phyloP scores from a whole-genome alignment of 352 stramenopile genomes.

The Bremia lactucae region DNA sequence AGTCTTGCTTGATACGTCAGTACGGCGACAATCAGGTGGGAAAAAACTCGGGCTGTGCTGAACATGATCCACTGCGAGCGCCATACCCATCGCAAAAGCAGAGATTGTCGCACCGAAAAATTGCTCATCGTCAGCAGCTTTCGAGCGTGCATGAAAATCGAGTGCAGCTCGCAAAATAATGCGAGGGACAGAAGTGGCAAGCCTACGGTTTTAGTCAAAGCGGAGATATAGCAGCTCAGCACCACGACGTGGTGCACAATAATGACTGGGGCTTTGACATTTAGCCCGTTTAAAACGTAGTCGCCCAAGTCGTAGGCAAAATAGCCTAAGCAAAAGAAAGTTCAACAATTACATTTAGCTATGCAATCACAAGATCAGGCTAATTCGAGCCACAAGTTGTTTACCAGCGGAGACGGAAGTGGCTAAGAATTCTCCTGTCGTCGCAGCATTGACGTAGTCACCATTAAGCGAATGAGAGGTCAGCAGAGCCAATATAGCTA shows the following conservation, averaged over 20 bases:
- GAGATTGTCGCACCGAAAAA: conserved; percentile 23
- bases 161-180: conserved; percentile 70
- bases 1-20: conserved; percentile 33
- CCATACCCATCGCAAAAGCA: conserved; percentile 36
- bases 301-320: conserved; percentile 80
- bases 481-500: conserved; percentile 39
- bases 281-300: conserved; percentile 58
- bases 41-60: conserved; percentile 26
- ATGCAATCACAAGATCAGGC: not conserved
- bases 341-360: conserved; percentile 1
- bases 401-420: conserved; percentile 57
- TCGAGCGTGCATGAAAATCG: conserved; percentile 60
- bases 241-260: conserved; percentile 68
- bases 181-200: conserved; percentile 63
- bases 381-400: not conserved
- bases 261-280: conserved; percentile 61
- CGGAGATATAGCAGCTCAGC: conserved; percentile 72
- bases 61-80: conserved; percentile 48
- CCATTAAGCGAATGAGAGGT: conserved; percentile 39
- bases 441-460: conserved; percentile 32
- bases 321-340: conserved; percentile 38
- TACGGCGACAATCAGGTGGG: conserved; percentile 31
- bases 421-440: conserved; percentile 32
- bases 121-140: conserved; percentile 67
- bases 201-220: conserved; percentile 57